A percentile compares a stretch with the other conserved stretches of the same genome.
These are phyloP conservation scores for Nicotiana benthamiana DNA, from an alignment of 257 asterid genomes.

Conservation along the genomic window DNA sequence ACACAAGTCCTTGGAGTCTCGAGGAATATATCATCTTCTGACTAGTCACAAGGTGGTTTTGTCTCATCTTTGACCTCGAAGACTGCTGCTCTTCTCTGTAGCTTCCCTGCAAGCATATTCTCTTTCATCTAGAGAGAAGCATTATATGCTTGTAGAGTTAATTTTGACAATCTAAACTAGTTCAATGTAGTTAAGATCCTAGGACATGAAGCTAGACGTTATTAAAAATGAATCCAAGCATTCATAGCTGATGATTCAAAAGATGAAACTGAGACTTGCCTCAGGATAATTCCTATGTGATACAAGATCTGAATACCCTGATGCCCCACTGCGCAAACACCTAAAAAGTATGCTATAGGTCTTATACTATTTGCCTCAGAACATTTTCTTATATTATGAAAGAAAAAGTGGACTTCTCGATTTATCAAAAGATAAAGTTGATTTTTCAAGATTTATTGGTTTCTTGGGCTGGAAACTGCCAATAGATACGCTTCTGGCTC, in stretches of 20 bases:
- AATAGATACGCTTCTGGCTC: not conserved
- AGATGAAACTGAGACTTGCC: not conserved
- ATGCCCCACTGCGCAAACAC: not conserved
- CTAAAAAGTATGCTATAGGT: not conserved
- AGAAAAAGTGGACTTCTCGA: not conserved
- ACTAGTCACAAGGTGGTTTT: not conserved
- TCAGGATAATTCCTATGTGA: not conserved
- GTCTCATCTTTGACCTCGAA: not conserved
- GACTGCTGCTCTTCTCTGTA: too few species aligned
- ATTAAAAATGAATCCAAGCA: not conserved
- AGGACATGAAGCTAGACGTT: not conserved
- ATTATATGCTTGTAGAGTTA: not conserved
- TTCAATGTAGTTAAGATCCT: not conserved
- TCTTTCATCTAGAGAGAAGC: not conserved
- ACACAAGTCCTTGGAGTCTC: not conserved
- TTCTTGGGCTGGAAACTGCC: not conserved
- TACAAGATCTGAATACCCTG: not conserved
- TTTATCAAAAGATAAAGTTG: not conserved
- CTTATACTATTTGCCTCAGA: not conserved
- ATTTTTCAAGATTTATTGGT: not conserved
- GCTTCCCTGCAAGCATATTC: too few species aligned
- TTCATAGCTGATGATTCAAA: not conserved
- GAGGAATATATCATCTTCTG: not conserved
- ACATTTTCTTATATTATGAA: not conserved
- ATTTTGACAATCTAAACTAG: not conserved